A percentile compares a stretch with the other conserved stretches of the same genome.
Conservation (phyloP, 805 yeast species). For the Starmerella asiatica region DNA sequence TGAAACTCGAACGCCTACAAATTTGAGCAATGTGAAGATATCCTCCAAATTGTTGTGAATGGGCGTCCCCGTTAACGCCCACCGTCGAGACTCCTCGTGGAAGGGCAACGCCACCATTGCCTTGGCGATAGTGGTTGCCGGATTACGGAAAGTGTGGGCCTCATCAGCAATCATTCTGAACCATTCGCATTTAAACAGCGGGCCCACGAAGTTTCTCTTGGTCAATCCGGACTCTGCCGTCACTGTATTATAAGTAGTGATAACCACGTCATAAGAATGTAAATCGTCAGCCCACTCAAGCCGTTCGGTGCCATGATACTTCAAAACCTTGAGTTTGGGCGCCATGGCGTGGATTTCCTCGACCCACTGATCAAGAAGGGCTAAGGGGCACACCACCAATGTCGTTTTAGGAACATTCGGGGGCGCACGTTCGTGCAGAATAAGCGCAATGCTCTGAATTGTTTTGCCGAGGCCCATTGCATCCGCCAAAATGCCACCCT, state of each 20-base stretch:
- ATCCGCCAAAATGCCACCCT: slow-evolving; percentile 63
- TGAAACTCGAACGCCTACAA: slow-evolving; percentile 19
- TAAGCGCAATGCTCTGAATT: slow-evolving; percentile 58
- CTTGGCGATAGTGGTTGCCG: slow-evolving; percentile 33
- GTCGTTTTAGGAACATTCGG: slow-evolving; percentile 22
- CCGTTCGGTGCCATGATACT: slow-evolving; percentile 28
- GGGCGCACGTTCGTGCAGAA: slow-evolving; percentile 30
- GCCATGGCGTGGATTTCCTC: slow-evolving; percentile 30
- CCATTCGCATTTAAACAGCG: slow-evolving; percentile 28
- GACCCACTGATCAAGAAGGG: slow-evolving; percentile 33
- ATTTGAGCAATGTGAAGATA: slow-evolving; percentile 37
- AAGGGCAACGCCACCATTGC: slow-evolving; percentile 35
- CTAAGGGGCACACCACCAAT: slow-evolving; percentile 33
- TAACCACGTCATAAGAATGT: slow-evolving; percentile 26
- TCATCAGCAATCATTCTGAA: slow-evolving; percentile 53
- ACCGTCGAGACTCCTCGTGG: slow-evolving; percentile 28
- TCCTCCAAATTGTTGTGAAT: slow-evolving; percentile 45
- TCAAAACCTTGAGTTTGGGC: slow-evolving; percentile 23
- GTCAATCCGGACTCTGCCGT: slow-evolving; percentile 20
- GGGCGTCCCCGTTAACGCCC: slow-evolving; percentile 57
- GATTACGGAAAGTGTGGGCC: slow-evolving; percentile 49
- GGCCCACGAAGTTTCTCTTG: slow-evolving; percentile 11
- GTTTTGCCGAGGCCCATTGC: slow-evolving; percentile 90
- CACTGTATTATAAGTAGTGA: slow-evolving; percentile 27
- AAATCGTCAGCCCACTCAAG: slow-evolving; percentile 15